Evolutionary conservation across 108 stramenopile species (phyloP), one percentile per base, ranked within the genome.

Genomic region (Discostella stelligeroides): DNA sequence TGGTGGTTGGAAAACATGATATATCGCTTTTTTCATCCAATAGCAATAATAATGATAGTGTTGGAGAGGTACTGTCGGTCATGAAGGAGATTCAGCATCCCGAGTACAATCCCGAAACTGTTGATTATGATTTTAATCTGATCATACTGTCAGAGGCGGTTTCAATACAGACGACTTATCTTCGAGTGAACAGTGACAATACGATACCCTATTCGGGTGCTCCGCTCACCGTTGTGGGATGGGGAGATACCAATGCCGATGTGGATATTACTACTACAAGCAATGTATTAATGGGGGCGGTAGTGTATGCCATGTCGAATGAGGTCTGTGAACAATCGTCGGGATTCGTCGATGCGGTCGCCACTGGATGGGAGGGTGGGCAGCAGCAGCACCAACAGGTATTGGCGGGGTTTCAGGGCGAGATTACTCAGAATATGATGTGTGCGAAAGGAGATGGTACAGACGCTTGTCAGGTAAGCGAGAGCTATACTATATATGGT

Each of bases 381-480:
- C n/a, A n/a, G n/a, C n/a, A n/a, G n/a, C n/a, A n/a, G n/a, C n/a
- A n/a, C n/a, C n/a, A n/a, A n/a, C n/a, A n/a, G n/a, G 13, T 56
- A 29, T 70, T 24, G 63, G 48, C 29, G 51, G 9, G 68, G 69
- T 18, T 29, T 41, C 13, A 68, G 8, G 76, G 69, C 1, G 20
- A 24, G 4, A 39, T 79, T 4, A 70, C 73, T 0, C 49, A 69
- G 6, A 75, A 72, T 45, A 81, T 81, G 80, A 34, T 81, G 24
- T 81, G 80, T 45, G 80, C 80, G 12, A 45, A 15, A 14, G 68
- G 29, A 18, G 21, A 39, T 23, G 68, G 42, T 34, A 48, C 63
- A 23, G 71, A 72, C 18, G 51, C 57, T 4, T 58, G 57, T 41
- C 57, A 58, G 55, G 55, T 56, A 30, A 56, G 55, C 7, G 13